Evolutionary conservation across 2,329 filamentous ascomycete species (phyloP).

Genomic region (Madurella fahalii): DNA sequence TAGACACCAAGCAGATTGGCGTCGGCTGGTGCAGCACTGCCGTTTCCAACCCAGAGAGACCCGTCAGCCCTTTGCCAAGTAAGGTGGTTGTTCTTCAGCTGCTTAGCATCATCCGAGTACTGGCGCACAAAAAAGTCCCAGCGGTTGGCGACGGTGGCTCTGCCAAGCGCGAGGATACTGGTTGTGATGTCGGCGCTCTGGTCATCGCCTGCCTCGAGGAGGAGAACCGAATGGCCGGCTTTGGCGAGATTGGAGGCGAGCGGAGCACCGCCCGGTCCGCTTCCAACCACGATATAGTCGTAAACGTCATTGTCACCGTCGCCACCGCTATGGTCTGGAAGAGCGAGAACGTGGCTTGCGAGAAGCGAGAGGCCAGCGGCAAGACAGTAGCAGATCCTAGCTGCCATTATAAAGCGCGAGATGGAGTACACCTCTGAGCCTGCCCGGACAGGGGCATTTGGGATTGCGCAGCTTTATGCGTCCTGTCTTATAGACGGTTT

Average conservation of each 20-base stretch:
- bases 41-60: constrained; percentile 28
- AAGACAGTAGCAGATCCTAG: neutral
- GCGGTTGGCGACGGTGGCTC: constrained; percentile 42
- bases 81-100: constrained; percentile 47
- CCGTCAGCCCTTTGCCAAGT: constrained; percentile 39
- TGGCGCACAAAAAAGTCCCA: constrained; percentile 58
- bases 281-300: constrained; percentile 54
- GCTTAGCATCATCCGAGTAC: constrained; percentile 45
- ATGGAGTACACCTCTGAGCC: neutral
- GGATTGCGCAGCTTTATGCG: too few species aligned
- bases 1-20: constrained; percentile 32
- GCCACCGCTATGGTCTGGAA: neutral
- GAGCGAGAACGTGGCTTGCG: neutral
- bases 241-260: constrained; percentile 49
- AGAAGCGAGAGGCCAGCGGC: constrained; percentile 4
- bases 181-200: constrained; percentile 41
- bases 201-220: constrained; percentile 54
- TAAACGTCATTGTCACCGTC: constrained; percentile 13
- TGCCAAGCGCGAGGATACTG: constrained; percentile 41
- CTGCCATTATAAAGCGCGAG: neutral
- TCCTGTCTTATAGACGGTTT: too few species aligned
- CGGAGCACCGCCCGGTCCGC: constrained; percentile 49
- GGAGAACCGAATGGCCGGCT: constrained; percentile 48
- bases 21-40: constrained; percentile 24
- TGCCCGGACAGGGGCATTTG: too few species aligned